Conservation (phyloP, 2,329 filamentous ascomycete genomes). For the Blastomyces gilchristii region DNA sequence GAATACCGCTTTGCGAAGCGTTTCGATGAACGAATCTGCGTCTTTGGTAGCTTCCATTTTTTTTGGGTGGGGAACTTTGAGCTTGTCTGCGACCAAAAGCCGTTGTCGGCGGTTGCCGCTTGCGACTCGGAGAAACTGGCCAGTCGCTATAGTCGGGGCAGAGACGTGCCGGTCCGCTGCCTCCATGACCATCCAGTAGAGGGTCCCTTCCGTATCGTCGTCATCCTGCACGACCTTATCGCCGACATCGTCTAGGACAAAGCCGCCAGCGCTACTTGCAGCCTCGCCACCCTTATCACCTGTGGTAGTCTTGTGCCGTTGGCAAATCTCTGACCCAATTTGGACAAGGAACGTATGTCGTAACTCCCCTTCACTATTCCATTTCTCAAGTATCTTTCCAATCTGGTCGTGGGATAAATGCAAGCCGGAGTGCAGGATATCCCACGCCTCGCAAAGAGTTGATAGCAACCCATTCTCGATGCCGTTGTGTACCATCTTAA, state of each 20-base stretch:
- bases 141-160: conserved; percentile 51
- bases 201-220: conserved; percentile 56
- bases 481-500: conserved; percentile 68
- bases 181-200: conserved; percentile 55
- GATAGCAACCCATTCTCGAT: conserved; percentile 64
- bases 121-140: conserved; percentile 54
- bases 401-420: conserved; percentile 52
- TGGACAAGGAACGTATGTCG: conserved; percentile 51
- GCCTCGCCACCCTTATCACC: conserved; percentile 28
- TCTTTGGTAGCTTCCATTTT: conserved; percentile 25
- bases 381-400: conserved; percentile 48
- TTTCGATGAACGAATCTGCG: conserved; percentile 43
- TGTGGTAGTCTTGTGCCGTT: conserved; percentile 37
- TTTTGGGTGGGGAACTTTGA: conserved; percentile 34
- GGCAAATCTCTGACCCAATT: conserved; percentile 53
- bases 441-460: conserved; percentile 55
- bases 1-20: conserved; percentile 52
- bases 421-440: conserved; percentile 49
- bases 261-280: conserved; percentile 26
- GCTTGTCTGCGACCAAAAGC: conserved; percentile 41
- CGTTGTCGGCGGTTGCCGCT: conserved; percentile 52
- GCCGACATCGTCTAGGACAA: conserved; percentile 51
- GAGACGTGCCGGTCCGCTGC: conserved; percentile 53
- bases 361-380: conserved; percentile 51
- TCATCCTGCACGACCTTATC: conserved; percentile 64